Conservation (phyloP, 768 basidiomycete genomes). For the Auriculariales sp. region DNA sequence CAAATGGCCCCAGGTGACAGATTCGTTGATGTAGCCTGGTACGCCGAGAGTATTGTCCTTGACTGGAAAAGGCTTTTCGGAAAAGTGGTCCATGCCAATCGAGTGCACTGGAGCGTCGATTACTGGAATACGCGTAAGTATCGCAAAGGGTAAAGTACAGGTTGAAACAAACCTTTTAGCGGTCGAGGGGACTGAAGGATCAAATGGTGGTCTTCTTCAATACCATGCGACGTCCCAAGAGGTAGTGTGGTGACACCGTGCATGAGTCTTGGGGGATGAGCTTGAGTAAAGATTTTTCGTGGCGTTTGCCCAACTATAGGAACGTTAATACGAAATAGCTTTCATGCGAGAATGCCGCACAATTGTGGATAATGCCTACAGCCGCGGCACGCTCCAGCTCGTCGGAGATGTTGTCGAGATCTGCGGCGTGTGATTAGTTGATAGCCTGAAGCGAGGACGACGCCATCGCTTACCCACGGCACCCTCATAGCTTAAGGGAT, state of each 20-base stretch:
- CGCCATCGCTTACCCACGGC: slow-evolving; percentile 43
- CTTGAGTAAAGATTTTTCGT: slow-evolving; percentile 58
- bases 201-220: slow-evolving; percentile 71
- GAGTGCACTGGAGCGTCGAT: slow-evolving; percentile 28
- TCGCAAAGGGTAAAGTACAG: background rate
- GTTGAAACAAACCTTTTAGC: slow-evolving; percentile 36
- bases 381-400: slow-evolving; percentile 83
- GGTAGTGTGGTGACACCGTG: slow-evolving; percentile 64
- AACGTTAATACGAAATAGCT: background rate
- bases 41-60: slow-evolving; percentile 40
- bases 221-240: slow-evolving; percentile 51
- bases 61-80: slow-evolving; percentile 47
- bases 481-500: slow-evolving; percentile 87
- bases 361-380: slow-evolving; percentile 91
- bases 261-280: slow-evolving; percentile 65
- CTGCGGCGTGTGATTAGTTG: slow-evolving; percentile 19
- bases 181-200: slow-evolving; percentile 42
- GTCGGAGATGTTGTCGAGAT: slow-evolving; percentile 75
- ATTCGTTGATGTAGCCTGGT: slow-evolving; percentile 50
- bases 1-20: slow-evolving; percentile 46
- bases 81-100: slow-evolving; percentile 42
- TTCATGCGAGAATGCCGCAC: slow-evolving; percentile 23
- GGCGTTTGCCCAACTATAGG: slow-evolving; percentile 79
- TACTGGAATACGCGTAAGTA: slow-evolving; percentile 31
- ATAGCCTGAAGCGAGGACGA: background rate